These are phyloP conservation scores for Rutidosis leptorrhynchoides DNA, from an alignment of 129 eudicot genomes.

Conservation along the genomic window DNA sequence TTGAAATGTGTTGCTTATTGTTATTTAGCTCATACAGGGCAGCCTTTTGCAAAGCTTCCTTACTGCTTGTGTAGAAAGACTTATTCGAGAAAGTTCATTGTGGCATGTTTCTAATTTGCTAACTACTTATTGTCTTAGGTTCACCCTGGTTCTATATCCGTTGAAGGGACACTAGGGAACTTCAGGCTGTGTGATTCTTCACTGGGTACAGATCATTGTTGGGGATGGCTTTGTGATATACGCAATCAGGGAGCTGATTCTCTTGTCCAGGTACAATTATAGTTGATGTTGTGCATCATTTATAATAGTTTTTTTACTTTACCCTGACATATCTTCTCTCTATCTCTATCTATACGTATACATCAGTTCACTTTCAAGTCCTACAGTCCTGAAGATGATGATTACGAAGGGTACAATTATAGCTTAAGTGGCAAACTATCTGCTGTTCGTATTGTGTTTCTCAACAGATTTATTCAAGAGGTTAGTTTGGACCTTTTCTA, in stretches of 20 bases:
- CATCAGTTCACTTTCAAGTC: constrained; percentile 78
- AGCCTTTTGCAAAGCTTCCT: background rate
- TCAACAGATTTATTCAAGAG: constrained; percentile 94
- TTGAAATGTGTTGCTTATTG: background rate
- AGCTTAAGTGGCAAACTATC: constrained; percentile 90
- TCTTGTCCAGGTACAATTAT: constrained; percentile 61
- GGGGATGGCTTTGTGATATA: constrained; percentile 97
- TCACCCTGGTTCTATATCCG: constrained; percentile 81
- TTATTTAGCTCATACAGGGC: background rate
- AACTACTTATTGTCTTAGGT: constrained; percentile 42
- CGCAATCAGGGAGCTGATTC: constrained; percentile 90
- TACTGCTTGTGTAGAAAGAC: constrained; percentile 4
- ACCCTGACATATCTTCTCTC: constrained; percentile 11
- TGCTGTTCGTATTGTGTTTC: constrained; percentile 92
- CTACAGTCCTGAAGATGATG: constrained; percentile 80
- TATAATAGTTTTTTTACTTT: constrained; percentile 1
- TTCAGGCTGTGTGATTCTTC: constrained; percentile 79
- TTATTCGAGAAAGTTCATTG: constrained; percentile 1
- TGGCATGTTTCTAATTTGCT: constrained; percentile 1
- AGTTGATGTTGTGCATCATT: constrained; percentile 7
- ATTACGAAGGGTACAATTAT: constrained; percentile 87
- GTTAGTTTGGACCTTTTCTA: constrained; percentile 41
- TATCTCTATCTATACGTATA: constrained; percentile 11
- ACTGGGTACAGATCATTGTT: constrained; percentile 64
- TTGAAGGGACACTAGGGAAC: constrained; percentile 87